Conservation (phyloP, 768 basidiomycete genomes). For the Amanita pseudoporphyria region DNA sequence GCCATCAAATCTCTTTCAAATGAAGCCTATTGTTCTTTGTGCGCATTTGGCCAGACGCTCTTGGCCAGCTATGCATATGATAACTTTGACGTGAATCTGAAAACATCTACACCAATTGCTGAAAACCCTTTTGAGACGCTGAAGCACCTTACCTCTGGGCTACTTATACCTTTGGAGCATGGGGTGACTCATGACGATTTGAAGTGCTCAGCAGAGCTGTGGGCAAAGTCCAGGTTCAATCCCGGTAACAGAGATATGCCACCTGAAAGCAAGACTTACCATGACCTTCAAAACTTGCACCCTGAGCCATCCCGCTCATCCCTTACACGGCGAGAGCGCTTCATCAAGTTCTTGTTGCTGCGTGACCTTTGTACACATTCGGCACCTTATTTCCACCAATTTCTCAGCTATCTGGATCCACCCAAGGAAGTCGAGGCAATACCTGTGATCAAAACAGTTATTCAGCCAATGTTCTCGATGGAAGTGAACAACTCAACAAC, state of each 20-base stretch:
- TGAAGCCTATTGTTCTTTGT: slow-evolving; percentile 4
- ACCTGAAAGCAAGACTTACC: not conserved
- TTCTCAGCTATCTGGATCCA: slow-evolving; percentile 4
- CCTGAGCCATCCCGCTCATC: not conserved
- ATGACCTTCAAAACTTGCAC: not conserved
- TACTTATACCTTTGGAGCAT: slow-evolving; percentile 15
- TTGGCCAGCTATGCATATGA: slow-evolving; percentile 9
- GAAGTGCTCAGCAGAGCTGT: slow-evolving; percentile 15
- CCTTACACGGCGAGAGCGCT: not conserved
- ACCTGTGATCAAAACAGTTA: slow-evolving; percentile 10
- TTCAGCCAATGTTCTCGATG: slow-evolving; percentile 3
- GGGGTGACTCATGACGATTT: slow-evolving; percentile 12
- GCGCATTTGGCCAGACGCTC: slow-evolving; percentile 11
- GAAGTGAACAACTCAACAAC: slow-evolving; percentile 10
- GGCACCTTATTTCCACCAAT: slow-evolving; percentile 9
- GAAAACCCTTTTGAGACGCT: slow-evolving; percentile 12
- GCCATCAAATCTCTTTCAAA: slow-evolving; percentile 11
- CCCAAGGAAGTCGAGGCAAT: slow-evolving; percentile 11
- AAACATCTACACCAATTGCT: slow-evolving; percentile 11
- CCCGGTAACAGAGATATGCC: slow-evolving; percentile 1
- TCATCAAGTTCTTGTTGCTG: slow-evolving; percentile 11
- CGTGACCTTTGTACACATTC: slow-evolving; percentile 10
- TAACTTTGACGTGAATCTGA: slow-evolving; percentile 17
- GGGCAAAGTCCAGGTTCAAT: slow-evolving; percentile 12
- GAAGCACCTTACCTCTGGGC: slow-evolving; percentile 17